phyloP scores from a whole-genome alignment of 2,329 filamentous ascomycete genomes.

The Claviceps arundinis region DNA sequence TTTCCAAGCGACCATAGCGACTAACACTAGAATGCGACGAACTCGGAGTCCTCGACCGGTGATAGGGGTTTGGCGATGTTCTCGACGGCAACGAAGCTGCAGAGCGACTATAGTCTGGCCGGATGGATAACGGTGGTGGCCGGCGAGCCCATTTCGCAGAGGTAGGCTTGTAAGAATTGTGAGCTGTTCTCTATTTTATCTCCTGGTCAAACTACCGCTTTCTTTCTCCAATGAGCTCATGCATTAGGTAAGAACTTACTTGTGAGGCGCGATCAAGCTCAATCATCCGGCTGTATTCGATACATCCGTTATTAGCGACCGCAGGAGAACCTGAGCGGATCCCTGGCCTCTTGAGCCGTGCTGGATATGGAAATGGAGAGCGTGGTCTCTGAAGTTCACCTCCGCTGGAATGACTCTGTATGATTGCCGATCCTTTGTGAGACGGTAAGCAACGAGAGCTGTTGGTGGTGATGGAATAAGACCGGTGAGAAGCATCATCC shows the following conservation, averaged over 20 bases:
- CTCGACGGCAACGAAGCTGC: slow-evolving; percentile 24
- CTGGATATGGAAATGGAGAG: slow-evolving; percentile 46
- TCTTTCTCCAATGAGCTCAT: not conserved
- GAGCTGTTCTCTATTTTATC: slow-evolving; percentile 27
- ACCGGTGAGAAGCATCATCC: slow-evolving; percentile 34
- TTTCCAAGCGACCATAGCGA: slow-evolving; percentile 16
- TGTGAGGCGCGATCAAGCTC: slow-evolving; percentile 34
- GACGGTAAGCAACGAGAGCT: slow-evolving; percentile 33
- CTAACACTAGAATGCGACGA: slow-evolving; percentile 16
- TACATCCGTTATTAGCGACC: slow-evolving; percentile 30
- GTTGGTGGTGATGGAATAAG: slow-evolving; percentile 42
- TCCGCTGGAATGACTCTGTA: slow-evolving; percentile 32
- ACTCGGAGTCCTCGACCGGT: slow-evolving; percentile 23
- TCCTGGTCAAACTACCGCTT: slow-evolving; percentile 6
- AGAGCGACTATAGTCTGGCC: slow-evolving; percentile 27
- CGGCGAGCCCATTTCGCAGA: slow-evolving; percentile 23
- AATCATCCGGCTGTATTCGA: slow-evolving; percentile 38
- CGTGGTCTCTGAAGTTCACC: slow-evolving; percentile 35
- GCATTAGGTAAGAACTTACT: slow-evolving; percentile 19
- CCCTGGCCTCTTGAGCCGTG: slow-evolving; percentile 41
- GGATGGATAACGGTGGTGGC: slow-evolving; percentile 25
- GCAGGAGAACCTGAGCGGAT: slow-evolving; percentile 36
- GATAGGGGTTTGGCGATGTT: slow-evolving; percentile 14
- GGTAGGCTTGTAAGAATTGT: slow-evolving; percentile 27
- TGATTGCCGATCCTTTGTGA: slow-evolving; percentile 32